A percentile compares a stretch with the other conserved stretches of the same genome.
phyloP scores from a whole-genome alignment of 345 rosid genomes.

The Acer negundo region DNA sequence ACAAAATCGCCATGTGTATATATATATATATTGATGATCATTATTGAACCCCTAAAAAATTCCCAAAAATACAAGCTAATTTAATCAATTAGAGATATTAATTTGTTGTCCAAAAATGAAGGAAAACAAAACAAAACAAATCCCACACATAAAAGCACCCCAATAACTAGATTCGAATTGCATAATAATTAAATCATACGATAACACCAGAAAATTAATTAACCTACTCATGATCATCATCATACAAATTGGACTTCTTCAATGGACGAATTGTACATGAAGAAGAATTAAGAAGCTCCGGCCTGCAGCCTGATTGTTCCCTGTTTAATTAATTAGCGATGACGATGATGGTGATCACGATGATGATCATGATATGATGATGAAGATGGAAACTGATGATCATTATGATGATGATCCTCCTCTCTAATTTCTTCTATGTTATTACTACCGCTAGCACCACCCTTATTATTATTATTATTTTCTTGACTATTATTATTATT shows the following conservation, averaged over 20 bases:
- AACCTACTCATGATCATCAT: not conserved
- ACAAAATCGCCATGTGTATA: not conserved
- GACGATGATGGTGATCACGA: not conserved
- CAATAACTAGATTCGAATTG: no score
- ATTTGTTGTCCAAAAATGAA: not conserved
- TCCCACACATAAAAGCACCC: not conserved
- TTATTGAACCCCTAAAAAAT: not conserved
- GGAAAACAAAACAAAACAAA: not conserved
- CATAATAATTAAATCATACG: no score
- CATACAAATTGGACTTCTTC: not conserved
- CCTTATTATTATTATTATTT: conserved; percentile 18
- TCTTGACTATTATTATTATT: not conserved
- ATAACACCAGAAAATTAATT: not conserved
- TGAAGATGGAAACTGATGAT: not conserved
- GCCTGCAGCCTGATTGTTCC: conserved; percentile 7
- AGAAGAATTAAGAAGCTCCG: not conserved
- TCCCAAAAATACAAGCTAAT: not conserved
- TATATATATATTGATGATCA: no score
- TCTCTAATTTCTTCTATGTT: conserved; percentile 10
- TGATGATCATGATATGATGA: not conserved
- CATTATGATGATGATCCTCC: not conserved
- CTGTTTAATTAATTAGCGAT: not conserved
- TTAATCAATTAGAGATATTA: not conserved
- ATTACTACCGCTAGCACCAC: conserved; percentile 5
- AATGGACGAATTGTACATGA: no score